Evolutionary conservation across 495 filamentous ascomycete genomes (phyloP), one percentile per base, ranked within the genome.

Genomic region (Neurospora sp.): DNA sequence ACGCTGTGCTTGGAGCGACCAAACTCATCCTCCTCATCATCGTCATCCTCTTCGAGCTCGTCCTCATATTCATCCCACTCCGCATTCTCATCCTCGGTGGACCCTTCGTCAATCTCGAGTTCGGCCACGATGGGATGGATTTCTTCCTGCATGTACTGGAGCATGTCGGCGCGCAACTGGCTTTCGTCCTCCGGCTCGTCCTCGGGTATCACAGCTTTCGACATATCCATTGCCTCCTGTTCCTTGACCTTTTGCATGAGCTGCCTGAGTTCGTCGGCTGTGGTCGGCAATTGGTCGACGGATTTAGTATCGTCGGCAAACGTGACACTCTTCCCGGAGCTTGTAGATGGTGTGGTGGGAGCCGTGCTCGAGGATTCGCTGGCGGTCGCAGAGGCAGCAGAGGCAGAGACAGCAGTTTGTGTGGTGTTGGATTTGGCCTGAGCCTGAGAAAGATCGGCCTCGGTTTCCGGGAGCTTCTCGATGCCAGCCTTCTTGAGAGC

Each of bases 51-150:
- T 8, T 89, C 86, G 7, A 85, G 79, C 18, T 81, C 84, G 22
- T 86, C 84, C 72, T 85, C 82, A 0, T 65, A 65, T 0, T 86
- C 84, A 3, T 85, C 82, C 39, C 83, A 78, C 6, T 87, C 84
- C 41, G 83, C 77, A 40, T 92, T 87, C 10, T 89, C 86, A 27
- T 89, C 87, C n/a, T 86, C 83, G 41, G 80, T 84, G n/a, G 84
- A 82, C 37, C 87, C 88, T 40, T 94, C 92, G 68, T 97, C 93
- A 14, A 99, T 78, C 71, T 96, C 88, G 40, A 99, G 85, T 82
- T 98, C 94, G n/a, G 95, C 95, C 8, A 99, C 95, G 3, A 99
- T 91, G 35, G 92, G 87, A 1, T 93, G 93, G 71, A 99, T 89
- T 75, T 97, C 94, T 31, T 81, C 84, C 80, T 96, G 88, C 68